A percentile compares a stretch with the other conserved stretches of the same genome.
phyloP scores from a whole-genome alignment of 306 rosid genomes.

The Begonia masoniana region DNA sequence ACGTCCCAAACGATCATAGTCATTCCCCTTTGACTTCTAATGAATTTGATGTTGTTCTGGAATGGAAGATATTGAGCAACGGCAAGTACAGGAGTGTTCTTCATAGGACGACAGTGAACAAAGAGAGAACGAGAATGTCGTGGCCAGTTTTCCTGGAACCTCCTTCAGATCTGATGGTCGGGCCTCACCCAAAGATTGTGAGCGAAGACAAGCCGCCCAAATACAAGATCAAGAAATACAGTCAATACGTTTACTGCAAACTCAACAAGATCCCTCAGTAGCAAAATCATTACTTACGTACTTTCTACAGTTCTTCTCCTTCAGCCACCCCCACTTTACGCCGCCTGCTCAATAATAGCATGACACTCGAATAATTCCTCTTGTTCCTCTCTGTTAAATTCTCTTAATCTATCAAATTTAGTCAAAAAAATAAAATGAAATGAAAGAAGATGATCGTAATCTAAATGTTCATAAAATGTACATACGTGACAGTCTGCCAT shows the following conservation, averaged over 20 bases:
- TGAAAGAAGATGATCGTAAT: no score
- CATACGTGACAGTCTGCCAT: no score
- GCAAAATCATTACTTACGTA: not conserved
- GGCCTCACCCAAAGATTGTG: constrained; percentile 40
- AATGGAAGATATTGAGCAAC: constrained; percentile 1
- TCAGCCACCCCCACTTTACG: not conserved
- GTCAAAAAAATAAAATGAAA: no score
- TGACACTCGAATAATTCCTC: no score
- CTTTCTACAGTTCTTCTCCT: not conserved
- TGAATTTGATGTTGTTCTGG: not conserved
- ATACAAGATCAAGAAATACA: constrained; percentile 43
- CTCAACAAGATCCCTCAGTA: constrained; percentile 49
- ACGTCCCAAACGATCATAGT: not conserved
- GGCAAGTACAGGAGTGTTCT: constrained; percentile 36
- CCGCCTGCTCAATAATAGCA: no score
- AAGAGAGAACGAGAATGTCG: constrained; percentile 43
- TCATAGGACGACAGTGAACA: constrained; percentile 57
- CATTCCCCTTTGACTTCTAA: not conserved
- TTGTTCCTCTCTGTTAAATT: no score
- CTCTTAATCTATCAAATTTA: no score
- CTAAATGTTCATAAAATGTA: no score
- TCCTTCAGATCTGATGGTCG: constrained; percentile 26
- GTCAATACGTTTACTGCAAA: constrained; percentile 45
- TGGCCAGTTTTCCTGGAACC: constrained; percentile 81
- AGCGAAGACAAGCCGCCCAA: constrained; percentile 42